Percentiles rank a stretch among this genome's conserved stretches.
Conservation (phyloP, 352 stramenopile genomes). For the Globisporangium yorkense region DNA sequence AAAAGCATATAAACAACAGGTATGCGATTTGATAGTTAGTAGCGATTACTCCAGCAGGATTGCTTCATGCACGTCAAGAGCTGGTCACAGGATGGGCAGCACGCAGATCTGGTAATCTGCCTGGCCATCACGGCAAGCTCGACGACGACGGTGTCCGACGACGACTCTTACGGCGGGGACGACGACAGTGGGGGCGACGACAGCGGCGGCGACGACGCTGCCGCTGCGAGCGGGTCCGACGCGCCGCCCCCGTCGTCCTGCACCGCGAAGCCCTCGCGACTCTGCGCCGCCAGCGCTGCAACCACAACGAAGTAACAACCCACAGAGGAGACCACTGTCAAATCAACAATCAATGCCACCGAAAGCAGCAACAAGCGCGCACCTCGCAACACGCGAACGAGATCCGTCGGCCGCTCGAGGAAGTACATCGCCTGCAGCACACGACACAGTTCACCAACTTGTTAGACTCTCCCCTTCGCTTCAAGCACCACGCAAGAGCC, state of each 20-base stretch:
- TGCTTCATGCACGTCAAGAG: not conserved
- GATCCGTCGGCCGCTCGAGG: constrained; percentile 50
- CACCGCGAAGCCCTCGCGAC: constrained; percentile 33
- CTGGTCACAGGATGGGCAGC: not conserved
- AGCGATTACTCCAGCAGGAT: too few species aligned
- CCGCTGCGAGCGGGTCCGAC: constrained; percentile 2
- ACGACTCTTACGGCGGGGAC: not conserved
- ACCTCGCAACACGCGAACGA: constrained; percentile 55
- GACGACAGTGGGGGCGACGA: not conserved
- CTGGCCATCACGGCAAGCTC: not conserved
- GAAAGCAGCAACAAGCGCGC: not conserved
- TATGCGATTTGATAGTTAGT: not conserved
- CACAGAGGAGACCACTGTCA: not conserved
- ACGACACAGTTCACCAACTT: not conserved
- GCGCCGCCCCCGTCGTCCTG: constrained; percentile 8
- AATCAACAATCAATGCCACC: not conserved
- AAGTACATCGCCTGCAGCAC: constrained; percentile 60
- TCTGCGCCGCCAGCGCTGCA: constrained; percentile 49
- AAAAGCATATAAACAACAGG: too few species aligned
- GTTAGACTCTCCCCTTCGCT: too few species aligned
- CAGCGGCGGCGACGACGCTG: not conserved
- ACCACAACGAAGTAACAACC: not conserved
- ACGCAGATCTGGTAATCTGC: not conserved
- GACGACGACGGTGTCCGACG: not conserved
- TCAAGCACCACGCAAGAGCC: not conserved